phyloP scores from a whole-genome alignment of 148 eudicot genomes.

The Hydrangea macrophylla region DNA sequence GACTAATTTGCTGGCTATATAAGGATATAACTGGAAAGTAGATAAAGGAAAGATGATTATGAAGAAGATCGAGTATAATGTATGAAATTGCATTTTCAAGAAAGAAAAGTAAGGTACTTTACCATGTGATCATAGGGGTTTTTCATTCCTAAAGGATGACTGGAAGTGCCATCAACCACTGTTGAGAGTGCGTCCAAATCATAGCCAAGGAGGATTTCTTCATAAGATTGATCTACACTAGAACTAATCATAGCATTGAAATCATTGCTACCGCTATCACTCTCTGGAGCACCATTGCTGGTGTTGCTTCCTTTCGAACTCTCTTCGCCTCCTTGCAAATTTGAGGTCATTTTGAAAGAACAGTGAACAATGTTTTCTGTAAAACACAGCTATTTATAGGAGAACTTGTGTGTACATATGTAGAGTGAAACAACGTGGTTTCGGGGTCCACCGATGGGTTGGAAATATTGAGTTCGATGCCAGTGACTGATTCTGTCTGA shows the following conservation, averaged over 20 bases:
- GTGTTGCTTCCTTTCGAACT: background rate
- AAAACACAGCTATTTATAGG: conserved; percentile 4
- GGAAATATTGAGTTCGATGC: background rate
- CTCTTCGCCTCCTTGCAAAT: background rate
- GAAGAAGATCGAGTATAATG: background rate
- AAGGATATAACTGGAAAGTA: too few species aligned
- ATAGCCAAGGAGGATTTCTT: too few species aligned
- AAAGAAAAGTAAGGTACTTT: background rate
- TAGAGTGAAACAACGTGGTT: background rate
- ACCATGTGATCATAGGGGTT: background rate
- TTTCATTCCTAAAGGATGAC: background rate
- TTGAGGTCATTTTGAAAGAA: background rate
- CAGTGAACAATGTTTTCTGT: background rate
- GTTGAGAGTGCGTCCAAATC: too few species aligned
- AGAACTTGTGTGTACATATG: background rate
- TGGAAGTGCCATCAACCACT: background rate
- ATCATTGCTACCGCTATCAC: background rate
- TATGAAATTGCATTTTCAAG: too few species aligned
- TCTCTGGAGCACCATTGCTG: background rate
- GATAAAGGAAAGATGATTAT: background rate
- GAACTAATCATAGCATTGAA: background rate
- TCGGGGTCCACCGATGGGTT: background rate
- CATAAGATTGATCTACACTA: background rate
- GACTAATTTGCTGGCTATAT: too few species aligned
- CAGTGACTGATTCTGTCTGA: background rate